Conservation (phyloP, 1,284 basidiomycete species). For the Stygiomarasmius scandens region DNA sequence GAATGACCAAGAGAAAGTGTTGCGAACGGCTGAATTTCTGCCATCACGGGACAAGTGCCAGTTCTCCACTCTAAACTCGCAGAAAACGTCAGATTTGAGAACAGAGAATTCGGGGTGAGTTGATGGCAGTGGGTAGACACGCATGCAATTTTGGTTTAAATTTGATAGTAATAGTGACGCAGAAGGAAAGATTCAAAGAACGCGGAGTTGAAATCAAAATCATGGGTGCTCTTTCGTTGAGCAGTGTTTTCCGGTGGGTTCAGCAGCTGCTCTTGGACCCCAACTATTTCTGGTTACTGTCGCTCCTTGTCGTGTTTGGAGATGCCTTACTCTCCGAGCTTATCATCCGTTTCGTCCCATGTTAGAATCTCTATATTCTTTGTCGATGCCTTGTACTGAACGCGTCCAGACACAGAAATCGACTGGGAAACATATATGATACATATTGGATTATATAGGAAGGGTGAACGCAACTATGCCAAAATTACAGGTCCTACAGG, state of each 20-base stretch:
- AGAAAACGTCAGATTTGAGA: constrained; percentile 43
- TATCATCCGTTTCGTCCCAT: constrained; percentile 79
- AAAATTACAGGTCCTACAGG: constrained; percentile 90
- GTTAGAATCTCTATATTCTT: constrained; percentile 50
- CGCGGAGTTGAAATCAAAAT: not conserved
- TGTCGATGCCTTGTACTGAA: constrained; percentile 5
- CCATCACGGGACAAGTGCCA: constrained; percentile 41
- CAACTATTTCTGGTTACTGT: constrained; percentile 67
- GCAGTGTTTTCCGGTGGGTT: not conserved
- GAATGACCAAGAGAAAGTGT: constrained; percentile 36
- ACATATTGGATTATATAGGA: constrained; percentile 79
- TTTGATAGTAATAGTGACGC: too few relatives aligned
- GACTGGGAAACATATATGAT: constrained; percentile 95
- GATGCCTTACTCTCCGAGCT: constrained; percentile 78
- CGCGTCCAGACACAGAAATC: constrained; percentile 92
- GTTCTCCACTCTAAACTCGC: constrained; percentile 59
- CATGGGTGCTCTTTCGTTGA: not conserved
- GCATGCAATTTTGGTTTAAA: constrained; percentile 13
- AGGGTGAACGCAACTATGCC: constrained; percentile 88
- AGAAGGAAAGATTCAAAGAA: too few relatives aligned
- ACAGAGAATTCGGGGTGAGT: constrained; percentile 58
- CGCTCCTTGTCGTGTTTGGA: constrained; percentile 63
- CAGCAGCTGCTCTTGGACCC: constrained; percentile 26
- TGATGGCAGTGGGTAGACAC: constrained; percentile 45
- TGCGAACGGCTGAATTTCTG: constrained; percentile 32